Percentiles rank a stretch among this genome's conserved stretches.
phyloP scores from a whole-genome alignment of 768 basidiomycete genomes.

The Tulasnella sp. region DNA sequence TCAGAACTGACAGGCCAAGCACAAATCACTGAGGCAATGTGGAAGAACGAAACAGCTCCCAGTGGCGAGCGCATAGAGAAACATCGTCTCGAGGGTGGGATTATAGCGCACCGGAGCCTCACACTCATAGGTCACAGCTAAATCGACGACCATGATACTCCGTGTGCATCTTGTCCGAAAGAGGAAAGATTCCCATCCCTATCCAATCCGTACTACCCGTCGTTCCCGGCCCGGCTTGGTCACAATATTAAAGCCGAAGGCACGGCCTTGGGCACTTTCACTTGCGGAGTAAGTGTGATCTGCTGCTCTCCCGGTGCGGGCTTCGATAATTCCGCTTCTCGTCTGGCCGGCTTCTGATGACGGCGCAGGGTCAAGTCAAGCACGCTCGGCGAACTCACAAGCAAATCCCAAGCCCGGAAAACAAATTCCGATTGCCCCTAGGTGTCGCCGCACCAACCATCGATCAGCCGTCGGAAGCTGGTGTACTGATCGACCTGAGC shows the following conservation, averaged over 20 bases:
- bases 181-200: neutral
- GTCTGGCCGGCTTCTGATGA: neutral
- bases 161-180: neutral
- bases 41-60: neutral
- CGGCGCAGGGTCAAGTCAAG: neutral
- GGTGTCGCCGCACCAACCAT: neutral
- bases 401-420: neutral
- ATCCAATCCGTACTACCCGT: neutral
- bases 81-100: neutral
- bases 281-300: neutral
- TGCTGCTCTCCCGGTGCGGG: neutral
- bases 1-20: neutral
- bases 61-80: neutral
- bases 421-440: neutral
- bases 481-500: neutral
- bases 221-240: neutral
- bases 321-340: neutral
- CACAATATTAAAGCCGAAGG: neutral
- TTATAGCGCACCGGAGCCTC: neutral
- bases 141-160: neutral
- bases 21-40: neutral
- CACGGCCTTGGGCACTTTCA: neutral
- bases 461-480: neutral
- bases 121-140: neutral
- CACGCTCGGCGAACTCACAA: neutral